These are phyloP conservation scores for Noccaea caerulescens DNA, from an alignment of 345 rosid genomes.

Conservation along the genomic window DNA sequence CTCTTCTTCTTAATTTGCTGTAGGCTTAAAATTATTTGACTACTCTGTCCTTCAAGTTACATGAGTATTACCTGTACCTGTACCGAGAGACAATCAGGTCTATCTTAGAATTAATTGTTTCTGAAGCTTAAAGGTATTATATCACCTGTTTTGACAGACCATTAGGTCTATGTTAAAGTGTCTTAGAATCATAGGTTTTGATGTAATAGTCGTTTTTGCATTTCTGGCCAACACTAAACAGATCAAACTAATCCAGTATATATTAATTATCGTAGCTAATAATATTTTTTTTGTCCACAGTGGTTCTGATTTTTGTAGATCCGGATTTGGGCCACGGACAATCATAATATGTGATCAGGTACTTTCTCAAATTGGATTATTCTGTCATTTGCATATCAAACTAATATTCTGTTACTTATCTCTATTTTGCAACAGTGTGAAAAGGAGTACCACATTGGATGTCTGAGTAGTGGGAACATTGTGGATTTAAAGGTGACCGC, in stretches of 20 bases:
- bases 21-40: conserved; percentile 13
- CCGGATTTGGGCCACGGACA: conserved; percentile 97
- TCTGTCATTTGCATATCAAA: conserved; percentile 24
- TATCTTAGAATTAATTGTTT: conserved; percentile 10
- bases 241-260: conserved; percentile 12
- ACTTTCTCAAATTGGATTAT: conserved; percentile 17
- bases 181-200: neutral
- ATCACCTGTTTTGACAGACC: neutral
- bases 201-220: conserved; percentile 18
- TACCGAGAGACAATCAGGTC: conserved; percentile 21
- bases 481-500: conserved; percentile 75
- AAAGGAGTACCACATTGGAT: conserved; percentile 86
- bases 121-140: conserved; percentile 9
- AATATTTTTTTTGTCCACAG: conserved; percentile 45
- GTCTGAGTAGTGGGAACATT: conserved; percentile 80
- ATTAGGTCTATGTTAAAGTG: conserved; percentile 11
- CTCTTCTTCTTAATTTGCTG: conserved; percentile 13
- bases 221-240: conserved; percentile 14
- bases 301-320: conserved; percentile 80
- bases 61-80: conserved; percentile 12
- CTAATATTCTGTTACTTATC: conserved; percentile 20
- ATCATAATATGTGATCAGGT: conserved; percentile 98
- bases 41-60: conserved; percentile 11
- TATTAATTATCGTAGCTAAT: conserved; percentile 21
- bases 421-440: conserved; percentile 66